Base-by-base conservation (phyloP, 2,329 filamentous ascomycete genomes). In the Cordyceps tenuipes region DNA sequence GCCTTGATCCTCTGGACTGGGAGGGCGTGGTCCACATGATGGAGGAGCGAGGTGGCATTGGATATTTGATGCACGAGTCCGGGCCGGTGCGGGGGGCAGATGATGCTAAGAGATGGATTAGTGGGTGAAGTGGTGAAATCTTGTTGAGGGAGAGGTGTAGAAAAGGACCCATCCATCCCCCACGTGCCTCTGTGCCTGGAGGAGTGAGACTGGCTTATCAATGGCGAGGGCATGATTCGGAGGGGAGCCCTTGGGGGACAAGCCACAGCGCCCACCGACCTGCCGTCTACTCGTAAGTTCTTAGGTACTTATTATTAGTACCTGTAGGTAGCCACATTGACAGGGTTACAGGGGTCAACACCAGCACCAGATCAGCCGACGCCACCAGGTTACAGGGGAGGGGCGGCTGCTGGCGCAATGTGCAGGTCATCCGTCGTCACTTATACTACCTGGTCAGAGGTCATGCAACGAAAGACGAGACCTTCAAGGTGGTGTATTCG, bases 211-310 rank as follows among this genome's bases (percentile, higher is more conserved):
- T 44, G 34, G 58, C 50, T 60, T 55, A 49, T 50, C 50, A 60
- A 60, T 60, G 49, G 58, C 50, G 41, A 41, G 26, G 29, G 41
- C 58, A 49, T 60, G 58, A 60, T 60, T 60, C 51, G 58, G 57
- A 36, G 23, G 39, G 15, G 39, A 5, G 10, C 15, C 29, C 3
- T 21, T 26, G 8, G n/a, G 34, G n/a, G 44, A 23, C 23, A 19
- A 36, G 39, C 13, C 39, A 43, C 13, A 43, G 23, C 26, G 44
- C 44, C 44, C 54, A 57, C 53, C 26, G 15, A 7, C 15, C 7
- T 21, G 9, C 8, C 10, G n/a, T n/a, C n/a, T n/a, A n/a, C n/a
- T n/a, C n/a, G n/a, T n/a, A n/a, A n/a, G n/a, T n/a, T n/a, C n/a
- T n/a, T n/a, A n/a, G n/a, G n/a, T n/a, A n/a, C n/a, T n/a, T n/a